Base-by-base conservation (phyloP, 2,329 filamentous ascomycete species). In the Ophiostoma tasmaniense region DNA sequence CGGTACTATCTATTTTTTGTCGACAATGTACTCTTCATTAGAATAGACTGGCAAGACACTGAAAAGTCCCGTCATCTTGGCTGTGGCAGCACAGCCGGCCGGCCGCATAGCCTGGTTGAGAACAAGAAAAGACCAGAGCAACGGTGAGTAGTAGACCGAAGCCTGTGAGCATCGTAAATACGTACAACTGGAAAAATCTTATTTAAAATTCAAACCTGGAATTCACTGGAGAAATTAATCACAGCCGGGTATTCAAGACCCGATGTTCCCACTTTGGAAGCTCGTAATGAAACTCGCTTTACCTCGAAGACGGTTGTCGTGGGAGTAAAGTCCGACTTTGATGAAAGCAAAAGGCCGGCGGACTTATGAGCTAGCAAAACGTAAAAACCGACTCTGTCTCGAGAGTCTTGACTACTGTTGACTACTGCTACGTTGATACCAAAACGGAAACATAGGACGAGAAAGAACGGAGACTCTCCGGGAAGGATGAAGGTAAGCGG, bases 381-480 rank as follows among this genome's bases (percentile, higher is more conserved):
- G 33, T 33, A 33, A 33, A 33, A 33, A 33, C 52, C 52, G 52
- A 59, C 52, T 14, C 14, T 28, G 17, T 28, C 33, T 33, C 8
- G 33, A 8, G n/a, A 8, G 33, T 33, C 33, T 33, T 33, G 33
- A 33, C 33, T 8, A 33, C 33, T 6, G 33, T 33, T 59, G 30
- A 11, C 37, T 39, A 61, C 25, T 50, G 52, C 52, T 59, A 52
- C 35, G 2, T 59, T 55, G 25, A 14, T 28, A 55, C 61, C 61
- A 67, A 25, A 39, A 50, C 66, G 55, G 66, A 52, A 35, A 42
- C 28, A 28, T 22, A 59, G 37, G 55, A 62, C 39, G 61, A 25
- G 66, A 61, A 67, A 67, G 66, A 39, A 62, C 52, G 52, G 66
- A 45, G 35, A 45, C 65, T 37, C 14, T n/a, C 13, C 20, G 52